phyloP scores from a whole-genome alignment of 345 rosid species.

The Microthlaspi erraticum region DNA sequence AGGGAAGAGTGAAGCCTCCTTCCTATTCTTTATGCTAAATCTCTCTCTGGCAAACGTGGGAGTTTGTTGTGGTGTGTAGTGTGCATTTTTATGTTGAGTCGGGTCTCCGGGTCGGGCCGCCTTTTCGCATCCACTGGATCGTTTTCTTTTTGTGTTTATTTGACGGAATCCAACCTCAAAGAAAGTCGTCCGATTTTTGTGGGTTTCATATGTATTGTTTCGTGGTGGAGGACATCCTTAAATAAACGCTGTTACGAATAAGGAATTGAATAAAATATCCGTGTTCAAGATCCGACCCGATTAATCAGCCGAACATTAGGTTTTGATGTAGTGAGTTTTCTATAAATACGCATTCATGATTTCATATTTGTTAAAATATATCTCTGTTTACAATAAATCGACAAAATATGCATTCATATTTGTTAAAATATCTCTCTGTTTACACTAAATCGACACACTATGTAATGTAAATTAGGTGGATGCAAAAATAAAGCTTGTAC shows the following conservation, averaged over 20 bases:
- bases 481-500: neutral
- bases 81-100: neutral
- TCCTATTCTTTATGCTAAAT: neutral
- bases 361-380: neutral
- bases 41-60: slow-evolving; percentile 33
- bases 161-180: slow-evolving; percentile 29
- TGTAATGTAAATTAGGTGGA: neutral
- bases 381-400: neutral
- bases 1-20: slow-evolving; percentile 2
- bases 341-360: neutral
- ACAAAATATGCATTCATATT: neutral
- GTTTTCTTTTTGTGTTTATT: neutral
- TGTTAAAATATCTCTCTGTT: neutral
- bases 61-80: slow-evolving; percentile 11
- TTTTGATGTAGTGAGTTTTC: slow-evolving; percentile 15
- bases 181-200: slow-evolving; percentile 28
- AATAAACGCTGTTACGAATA: neutral
- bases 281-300: slow-evolving; percentile 32
- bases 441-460: neutral
- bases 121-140: slow-evolving; percentile 3
- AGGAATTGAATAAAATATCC: neutral
- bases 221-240: neutral
- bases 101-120: slow-evolving; percentile 17
- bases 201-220: neutral
- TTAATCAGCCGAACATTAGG: neutral